Percentiles rank a stretch among this genome's conserved stretches.
phyloP scores from a whole-genome alignment of 352 stramenopile genomes.

The Globisporangium sylvaticum region DNA sequence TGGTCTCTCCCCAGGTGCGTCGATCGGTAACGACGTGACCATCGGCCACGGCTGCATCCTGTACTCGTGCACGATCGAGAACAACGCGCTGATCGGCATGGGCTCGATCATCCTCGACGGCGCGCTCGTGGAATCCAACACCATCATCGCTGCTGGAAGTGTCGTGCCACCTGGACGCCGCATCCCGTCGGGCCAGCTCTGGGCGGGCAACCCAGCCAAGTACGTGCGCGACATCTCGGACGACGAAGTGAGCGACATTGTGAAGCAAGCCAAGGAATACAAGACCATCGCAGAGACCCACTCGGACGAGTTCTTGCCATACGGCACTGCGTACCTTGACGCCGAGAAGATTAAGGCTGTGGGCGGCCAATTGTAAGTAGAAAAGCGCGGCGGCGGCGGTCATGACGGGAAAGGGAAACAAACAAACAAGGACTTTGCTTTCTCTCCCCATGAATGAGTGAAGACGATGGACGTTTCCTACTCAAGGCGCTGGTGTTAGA shows the following conservation, averaged over 20 bases:
- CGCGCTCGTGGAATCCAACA: slow-evolving; percentile 90
- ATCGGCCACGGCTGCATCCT: slow-evolving; percentile 94
- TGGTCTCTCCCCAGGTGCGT: slow-evolving; percentile 77
- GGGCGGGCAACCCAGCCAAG: slow-evolving; percentile 95
- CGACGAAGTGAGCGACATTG: slow-evolving; percentile 89
- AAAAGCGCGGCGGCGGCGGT: slow-evolving; percentile 17
- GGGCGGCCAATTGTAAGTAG: slow-evolving; percentile 67
- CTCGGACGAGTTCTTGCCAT: slow-evolving; percentile 89
- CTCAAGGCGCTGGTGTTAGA: not conserved
- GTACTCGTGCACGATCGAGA: slow-evolving; percentile 95
- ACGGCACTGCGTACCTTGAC: slow-evolving; percentile 87
- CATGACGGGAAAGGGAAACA: not conserved
- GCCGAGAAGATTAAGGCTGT: slow-evolving; percentile 84
- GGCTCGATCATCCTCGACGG: slow-evolving; percentile 92
- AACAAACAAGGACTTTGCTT: not conserved
- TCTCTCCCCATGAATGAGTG: slow-evolving; percentile 1
- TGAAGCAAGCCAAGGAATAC: slow-evolving; percentile 85
- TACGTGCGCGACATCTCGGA: slow-evolving; percentile 92
- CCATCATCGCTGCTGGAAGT: slow-evolving; percentile 94
- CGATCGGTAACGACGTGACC: slow-evolving; percentile 95
- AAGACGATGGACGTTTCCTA: not conserved
- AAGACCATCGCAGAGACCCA: slow-evolving; percentile 80
- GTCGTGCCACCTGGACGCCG: slow-evolving; percentile 87
- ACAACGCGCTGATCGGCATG: slow-evolving; percentile 96
- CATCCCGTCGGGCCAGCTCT: slow-evolving; percentile 92